Evolutionary conservation across 2,329 filamentous ascomycete genomes (phyloP), one percentile per base, ranked within the genome.

Genomic region (Aspergillus arachidicola): DNA sequence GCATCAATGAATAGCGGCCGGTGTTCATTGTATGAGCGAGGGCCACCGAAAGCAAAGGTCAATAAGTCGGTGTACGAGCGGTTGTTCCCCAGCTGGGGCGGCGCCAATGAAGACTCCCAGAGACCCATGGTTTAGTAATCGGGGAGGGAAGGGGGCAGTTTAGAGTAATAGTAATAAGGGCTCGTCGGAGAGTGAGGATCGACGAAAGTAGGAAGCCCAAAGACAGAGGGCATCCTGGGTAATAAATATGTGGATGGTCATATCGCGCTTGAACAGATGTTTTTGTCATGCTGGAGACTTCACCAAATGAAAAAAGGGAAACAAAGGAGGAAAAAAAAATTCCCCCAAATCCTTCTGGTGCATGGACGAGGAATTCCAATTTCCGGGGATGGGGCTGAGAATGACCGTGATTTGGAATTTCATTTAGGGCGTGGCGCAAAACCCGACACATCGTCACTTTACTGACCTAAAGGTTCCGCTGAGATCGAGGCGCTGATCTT

Each of bases 1-100:
- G 80, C 79, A 63, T 82, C 79, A 57, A 82, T 78, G 58, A 79
- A 80, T 41, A 82, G 61, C 14, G 77, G 79, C 58, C 73, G 74
- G n/a, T 75, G 67, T 26, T 71, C 68, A 55, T 79, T 76, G 62
- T 78, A 80, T 23, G 65, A 62, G 16, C 68, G 68, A 16, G 77
- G 72, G 16, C 74, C 73, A 45, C 69, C 70, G 62, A 82, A 80
- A 9, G 76, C 75, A 67, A 80, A 82, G 50, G 75, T 78, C 59
- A 82, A 68, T 58, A 82, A 71, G 68, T 82, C 80, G 50, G 74
- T 76, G 65, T 76, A 75, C 48, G 68, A 51, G 45, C 66, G 67
- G 63, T 67, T 38, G 51, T 55, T 16, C 30, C 63, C 66, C 53
- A 56, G 43, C 58, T 65, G 38, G 63, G 68, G 63, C 54, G 56